phyloP scores from a whole-genome alignment of 306 rosid genomes.

The Mucuna pruriens region DNA sequence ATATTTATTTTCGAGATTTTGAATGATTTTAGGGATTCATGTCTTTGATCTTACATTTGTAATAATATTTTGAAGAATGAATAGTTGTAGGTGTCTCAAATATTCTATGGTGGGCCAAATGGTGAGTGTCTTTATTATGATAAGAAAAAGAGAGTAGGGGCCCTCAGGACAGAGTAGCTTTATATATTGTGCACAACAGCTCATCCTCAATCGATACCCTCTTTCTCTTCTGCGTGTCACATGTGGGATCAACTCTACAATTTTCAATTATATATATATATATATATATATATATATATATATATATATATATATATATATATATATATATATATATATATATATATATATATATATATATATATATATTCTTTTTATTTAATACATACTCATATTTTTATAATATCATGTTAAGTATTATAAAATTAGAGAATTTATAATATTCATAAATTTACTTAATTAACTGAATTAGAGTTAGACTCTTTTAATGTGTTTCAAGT shows the following conservation, averaged over 20 bases:
- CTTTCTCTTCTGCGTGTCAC: constrained; percentile 44
- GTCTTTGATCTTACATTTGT: not conserved
- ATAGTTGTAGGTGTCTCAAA: not conserved
- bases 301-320: too few relatives aligned
- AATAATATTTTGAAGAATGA: not conserved
- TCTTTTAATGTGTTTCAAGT: too few relatives aligned
- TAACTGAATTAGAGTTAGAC: too few relatives aligned
- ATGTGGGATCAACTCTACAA: not conserved
- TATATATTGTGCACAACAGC: constrained; percentile 47
- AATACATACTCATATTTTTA: not conserved
- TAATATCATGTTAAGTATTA: not conserved
- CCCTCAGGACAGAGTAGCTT: not conserved
- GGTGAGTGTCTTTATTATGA: not conserved
- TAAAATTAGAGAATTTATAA: too few relatives aligned
- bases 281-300: too few relatives aligned
- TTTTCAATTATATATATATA: too few relatives aligned
- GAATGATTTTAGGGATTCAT: constrained; percentile 9
- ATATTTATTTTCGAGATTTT: not conserved
- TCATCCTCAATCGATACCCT: constrained; percentile 42
- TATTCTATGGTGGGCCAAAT: constrained; percentile 36
- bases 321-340: too few relatives aligned
- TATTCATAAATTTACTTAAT: too few relatives aligned
- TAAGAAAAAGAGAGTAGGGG: not conserved
- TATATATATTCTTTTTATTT: too few relatives aligned
- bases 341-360: too few relatives aligned